These are phyloP conservation scores for Fusarium sulawesiense DNA, from an alignment of 2,329 filamentous ascomycete species.

Conservation along the genomic window DNA sequence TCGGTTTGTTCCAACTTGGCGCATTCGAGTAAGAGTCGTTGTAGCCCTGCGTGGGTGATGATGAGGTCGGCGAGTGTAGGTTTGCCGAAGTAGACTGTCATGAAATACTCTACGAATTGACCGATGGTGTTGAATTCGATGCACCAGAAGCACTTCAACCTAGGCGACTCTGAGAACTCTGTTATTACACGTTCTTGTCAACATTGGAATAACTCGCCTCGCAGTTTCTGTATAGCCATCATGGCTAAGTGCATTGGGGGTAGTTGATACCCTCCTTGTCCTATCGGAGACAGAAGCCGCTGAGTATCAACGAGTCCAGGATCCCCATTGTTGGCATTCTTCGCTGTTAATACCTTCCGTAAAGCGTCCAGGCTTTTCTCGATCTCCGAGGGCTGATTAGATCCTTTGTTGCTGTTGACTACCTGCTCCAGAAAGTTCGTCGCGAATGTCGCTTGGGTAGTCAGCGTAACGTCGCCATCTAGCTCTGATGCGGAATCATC, in stretches of 20 bases:
- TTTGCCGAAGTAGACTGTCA: conserved; percentile 22
- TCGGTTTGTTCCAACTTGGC: not conserved
- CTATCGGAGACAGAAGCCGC: not conserved
- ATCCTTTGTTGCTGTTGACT: conserved; percentile 6
- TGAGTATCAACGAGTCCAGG: conserved; percentile 1
- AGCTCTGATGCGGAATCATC: not conserved
- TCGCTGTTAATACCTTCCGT: not conserved
- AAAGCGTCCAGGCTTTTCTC: not conserved
- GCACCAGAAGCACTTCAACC: conserved; percentile 6
- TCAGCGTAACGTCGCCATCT: conserved; percentile 3
- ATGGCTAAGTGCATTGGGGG: not conserved
- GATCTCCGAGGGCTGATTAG: not conserved
- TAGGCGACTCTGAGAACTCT: not conserved
- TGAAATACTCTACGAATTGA: conserved; percentile 19
- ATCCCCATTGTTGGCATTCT: not conserved
- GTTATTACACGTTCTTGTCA: too few relatives aligned
- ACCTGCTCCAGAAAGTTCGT: conserved; percentile 2
- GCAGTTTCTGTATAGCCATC: conserved; percentile 9
- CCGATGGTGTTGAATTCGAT: conserved; percentile 1
- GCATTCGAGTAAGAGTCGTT: not conserved
- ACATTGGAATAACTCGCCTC: conserved; percentile 8
- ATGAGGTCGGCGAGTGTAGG: conserved; percentile 11
- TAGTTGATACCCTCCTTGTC: not conserved
- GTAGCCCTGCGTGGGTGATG: not conserved
- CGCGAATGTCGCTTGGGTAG: conserved; percentile 7